phyloP scores from a whole-genome alignment of 768 basidiomycete genomes.

The Cystoderma amianthinum region DNA sequence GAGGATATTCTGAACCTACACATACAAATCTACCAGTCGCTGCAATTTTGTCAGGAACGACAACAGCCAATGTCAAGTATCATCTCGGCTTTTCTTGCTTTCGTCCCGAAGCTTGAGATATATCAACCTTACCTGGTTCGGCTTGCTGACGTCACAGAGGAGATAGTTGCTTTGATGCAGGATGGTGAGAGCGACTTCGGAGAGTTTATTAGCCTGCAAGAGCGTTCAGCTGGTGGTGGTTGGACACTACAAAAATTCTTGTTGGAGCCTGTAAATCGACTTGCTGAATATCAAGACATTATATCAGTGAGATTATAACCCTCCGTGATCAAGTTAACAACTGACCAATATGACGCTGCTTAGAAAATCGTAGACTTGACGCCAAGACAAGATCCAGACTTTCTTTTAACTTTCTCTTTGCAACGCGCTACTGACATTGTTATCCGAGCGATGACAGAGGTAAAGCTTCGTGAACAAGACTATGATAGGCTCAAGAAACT shows the following conservation, averaged over 20 bases:
- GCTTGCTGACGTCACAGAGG: constrained; percentile 50
- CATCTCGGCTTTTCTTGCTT: constrained; percentile 50
- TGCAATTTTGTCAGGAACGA: constrained; percentile 34
- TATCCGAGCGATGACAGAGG: constrained; percentile 76
- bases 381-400: constrained; percentile 62
- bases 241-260: constrained; percentile 66
- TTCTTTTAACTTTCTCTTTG: constrained; percentile 59
- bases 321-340: background rate
- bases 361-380: constrained; percentile 70
- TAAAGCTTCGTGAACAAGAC: constrained; percentile 82
- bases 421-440: constrained; percentile 62
- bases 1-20: constrained; percentile 84
- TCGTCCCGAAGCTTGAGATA: constrained; percentile 65
- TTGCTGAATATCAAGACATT: constrained; percentile 64
- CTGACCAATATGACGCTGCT: background rate
- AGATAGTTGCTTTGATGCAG: constrained; percentile 41
- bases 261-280: constrained; percentile 67
- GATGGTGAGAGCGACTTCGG: constrained; percentile 69
- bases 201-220: constrained; percentile 74
- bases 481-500: constrained; percentile 69
- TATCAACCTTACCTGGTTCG: constrained; percentile 84
- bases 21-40: constrained; percentile 43
- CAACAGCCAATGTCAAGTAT: constrained; percentile 42
- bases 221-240: constrained; percentile 42
- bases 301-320: constrained; percentile 54